Evolutionary conservation across 495 filamentous ascomycete species (phyloP), one percentile per base, ranked within the genome.

Genomic region (Penicillium nucicola): DNA sequence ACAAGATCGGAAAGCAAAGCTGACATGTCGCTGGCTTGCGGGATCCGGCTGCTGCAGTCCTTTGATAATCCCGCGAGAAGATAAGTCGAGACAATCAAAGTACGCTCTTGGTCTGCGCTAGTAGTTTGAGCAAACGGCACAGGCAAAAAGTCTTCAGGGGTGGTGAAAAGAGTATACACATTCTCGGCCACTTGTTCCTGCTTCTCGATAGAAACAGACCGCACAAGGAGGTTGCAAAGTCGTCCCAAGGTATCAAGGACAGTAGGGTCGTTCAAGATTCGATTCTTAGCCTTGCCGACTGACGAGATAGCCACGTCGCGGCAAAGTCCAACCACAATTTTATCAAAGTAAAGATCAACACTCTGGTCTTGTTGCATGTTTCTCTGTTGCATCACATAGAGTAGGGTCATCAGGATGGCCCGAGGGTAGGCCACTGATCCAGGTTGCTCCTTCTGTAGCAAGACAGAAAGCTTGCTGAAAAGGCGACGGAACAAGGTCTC

Each of bases 401-500:
- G 72, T 38, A 88, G 62, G 1, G 85, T 86, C 13, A 83, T 68
- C 5, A 90, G 70, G 20, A 90, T 77, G 11, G 81, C 79, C 18
- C 70, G 67, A 14, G 82, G 72, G 57, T 88, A 89, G 10, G 55
- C 61, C 7, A 73, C 65, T 19, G 77, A 76, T 3, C 67, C 71
- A 17, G 62, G 55, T 31, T 80, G 70, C 30, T 78, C 74, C 57
- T 75, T 79, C 46, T 81, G 72, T 10, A 89, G 70, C 17, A 85
- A 65, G 11, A 79, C 50, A 25, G 79, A 72, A n/a, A 88, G 56
- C 52, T 85, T 88, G 61, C 83, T 87, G 50, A 86, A 74, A 10
- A 90, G 65, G 15, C 86, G 75, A 33, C 84, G 75, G 43, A 89
- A 72, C n/a, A 89, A 60, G 0, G 84, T 85, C 39, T 87, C 82